Base-by-base conservation (phyloP, 495 filamentous ascomycete species). In the Arthonia radiata region DNA sequence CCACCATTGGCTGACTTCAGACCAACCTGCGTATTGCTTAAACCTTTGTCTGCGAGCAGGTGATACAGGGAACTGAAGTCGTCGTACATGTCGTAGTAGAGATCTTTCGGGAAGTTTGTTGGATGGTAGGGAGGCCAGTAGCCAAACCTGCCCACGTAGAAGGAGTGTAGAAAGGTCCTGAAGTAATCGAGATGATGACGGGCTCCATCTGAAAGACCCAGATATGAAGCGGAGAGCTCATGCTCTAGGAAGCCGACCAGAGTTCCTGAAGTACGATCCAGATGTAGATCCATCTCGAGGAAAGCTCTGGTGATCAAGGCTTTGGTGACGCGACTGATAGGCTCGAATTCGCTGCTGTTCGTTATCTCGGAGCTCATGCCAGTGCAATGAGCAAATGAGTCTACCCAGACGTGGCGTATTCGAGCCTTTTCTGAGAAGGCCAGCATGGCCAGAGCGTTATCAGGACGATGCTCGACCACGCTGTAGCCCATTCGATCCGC, bases 331-430 rank as follows among this genome's bases (percentile, higher is more conserved):
- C 51, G 49, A 14, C 55, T 62, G 18, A 72, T 44, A n/a, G 43
- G 41, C 64, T 70, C 53, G 29, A 60, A 71, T 34, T 70, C 69
- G 11, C 45, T 31, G 32, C 54, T 56, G 3, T 34, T 28, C 29
- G 43, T 42, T 12, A 76, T 32, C 11, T 42, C 44, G 12, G 67
- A 61, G 35, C 50, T 57, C 71, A 74, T 74, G 26, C 69, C 70
- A 18, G 59, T 57, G 36, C 67, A 71, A 34, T 76, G 70, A 7
- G 54, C 60, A 39, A 73, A 71, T 1, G 68, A 60, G 35, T 70
- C 55, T 9, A 57, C 58, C 51, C 67, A 75, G 13, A 69, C 37
- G 14, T 61, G 51, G 19, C 40, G 52, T 13, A 69, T 37, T 28
- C 54, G 49, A 31, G 57, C 61, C 25, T 50, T 44, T 33, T 75